A percentile compares a stretch with the other conserved stretches of the same genome.
phyloP scores from a whole-genome alignment of 352 stramenopile species.

The Peronospora belbahrii region DNA sequence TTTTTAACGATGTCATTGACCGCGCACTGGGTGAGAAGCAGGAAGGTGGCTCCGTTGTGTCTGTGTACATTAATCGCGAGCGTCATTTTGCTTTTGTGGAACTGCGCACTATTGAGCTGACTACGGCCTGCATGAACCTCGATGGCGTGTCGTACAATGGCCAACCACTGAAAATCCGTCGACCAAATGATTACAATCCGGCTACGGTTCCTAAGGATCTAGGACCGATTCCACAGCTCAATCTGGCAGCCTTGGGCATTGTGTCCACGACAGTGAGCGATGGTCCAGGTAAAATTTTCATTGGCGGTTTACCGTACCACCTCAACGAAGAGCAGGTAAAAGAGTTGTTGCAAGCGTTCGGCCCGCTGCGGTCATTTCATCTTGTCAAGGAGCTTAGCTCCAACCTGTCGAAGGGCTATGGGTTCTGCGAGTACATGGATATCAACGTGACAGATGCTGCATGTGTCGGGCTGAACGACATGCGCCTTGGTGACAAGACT shows the following conservation, averaged over 20 bases:
- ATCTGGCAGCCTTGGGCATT: constrained; percentile 90
- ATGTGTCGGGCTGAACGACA: constrained; percentile 93
- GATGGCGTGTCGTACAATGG: constrained; percentile 93
- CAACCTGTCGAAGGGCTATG: constrained; percentile 94
- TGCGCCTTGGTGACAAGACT: constrained; percentile 89
- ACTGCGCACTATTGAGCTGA: constrained; percentile 94
- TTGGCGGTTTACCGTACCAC: constrained; percentile 95
- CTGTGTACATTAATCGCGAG: constrained; percentile 94
- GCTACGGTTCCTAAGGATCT: constrained; percentile 77
- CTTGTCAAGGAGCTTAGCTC: constrained; percentile 91
- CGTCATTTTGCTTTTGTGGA: constrained; percentile 97
- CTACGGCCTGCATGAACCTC: constrained; percentile 92
- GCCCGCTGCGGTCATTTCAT: constrained; percentile 92
- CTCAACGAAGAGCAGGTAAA: constrained; percentile 93
- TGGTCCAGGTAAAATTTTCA: constrained; percentile 98
- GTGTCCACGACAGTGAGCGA: constrained; percentile 92
- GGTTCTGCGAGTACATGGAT: constrained; percentile 96
- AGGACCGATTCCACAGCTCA: constrained; percentile 82
- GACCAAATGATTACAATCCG: constrained; percentile 97
- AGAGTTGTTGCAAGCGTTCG: constrained; percentile 93
- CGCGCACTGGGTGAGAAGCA: constrained; percentile 68
- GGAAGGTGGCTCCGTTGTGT: constrained; percentile 71
- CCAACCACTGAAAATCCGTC: constrained; percentile 92
- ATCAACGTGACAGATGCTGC: constrained; percentile 86
- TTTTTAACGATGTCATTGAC: constrained; percentile 91